Percentiles rank a stretch among this genome's conserved stretches.
phyloP scores from a whole-genome alignment of 129 eudicot species.

The Arctium minus region DNA sequence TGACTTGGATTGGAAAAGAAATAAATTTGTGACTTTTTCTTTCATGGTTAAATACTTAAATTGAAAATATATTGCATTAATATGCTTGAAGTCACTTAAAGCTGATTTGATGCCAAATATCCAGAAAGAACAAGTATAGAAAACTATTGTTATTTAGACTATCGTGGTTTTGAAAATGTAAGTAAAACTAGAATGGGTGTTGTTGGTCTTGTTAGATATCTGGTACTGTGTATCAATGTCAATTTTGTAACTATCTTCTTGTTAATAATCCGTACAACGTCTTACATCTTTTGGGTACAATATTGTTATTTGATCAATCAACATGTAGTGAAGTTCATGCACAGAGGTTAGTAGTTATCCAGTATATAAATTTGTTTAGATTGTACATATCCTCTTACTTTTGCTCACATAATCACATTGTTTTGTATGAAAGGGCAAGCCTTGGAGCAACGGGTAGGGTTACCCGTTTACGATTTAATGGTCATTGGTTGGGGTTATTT shows the following conservation, averaged over 20 bases:
- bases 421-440: background rate
- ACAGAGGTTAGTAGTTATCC: background rate
- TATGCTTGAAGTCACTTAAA: background rate
- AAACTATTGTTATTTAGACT: background rate
- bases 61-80: background rate
- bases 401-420: background rate
- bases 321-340: constrained; percentile 1
- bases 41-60: background rate
- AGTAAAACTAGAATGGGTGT: background rate
- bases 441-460: background rate
- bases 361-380: background rate
- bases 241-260: background rate
- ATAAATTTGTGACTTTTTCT: background rate
- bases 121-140: background rate
- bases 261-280: background rate
- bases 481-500: background rate
- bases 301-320: background rate
- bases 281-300: background rate
- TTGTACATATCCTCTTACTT: background rate
- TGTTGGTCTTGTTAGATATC: background rate
- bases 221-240: background rate
- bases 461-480: background rate
- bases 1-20: background rate
- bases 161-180: background rate
- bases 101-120: background rate